Evolutionary conservation across 495 filamentous ascomycete species (phyloP).

Genomic region (Chaetomium fimeti): DNA sequence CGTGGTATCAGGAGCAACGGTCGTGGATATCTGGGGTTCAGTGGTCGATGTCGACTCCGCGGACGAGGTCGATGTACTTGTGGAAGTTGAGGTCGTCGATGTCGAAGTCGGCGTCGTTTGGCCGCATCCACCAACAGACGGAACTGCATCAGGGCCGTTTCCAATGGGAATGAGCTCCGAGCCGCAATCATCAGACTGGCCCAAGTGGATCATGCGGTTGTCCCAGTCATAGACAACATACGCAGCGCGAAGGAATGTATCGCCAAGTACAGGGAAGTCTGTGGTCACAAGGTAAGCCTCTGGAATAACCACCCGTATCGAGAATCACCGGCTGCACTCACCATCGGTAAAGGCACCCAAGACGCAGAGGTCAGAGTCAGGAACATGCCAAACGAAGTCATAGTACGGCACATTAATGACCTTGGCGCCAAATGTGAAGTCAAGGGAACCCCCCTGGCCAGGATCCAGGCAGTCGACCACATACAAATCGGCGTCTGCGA

Average conservation of each 20-base stretch:
- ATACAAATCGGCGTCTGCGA: slow-evolving; percentile 52
- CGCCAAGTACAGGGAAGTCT: slow-evolving; percentile 67
- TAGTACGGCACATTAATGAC: slow-evolving; percentile 53
- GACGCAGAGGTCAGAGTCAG: slow-evolving; percentile 24
- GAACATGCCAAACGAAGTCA: slow-evolving; percentile 63
- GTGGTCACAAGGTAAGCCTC: slow-evolving; percentile 37
- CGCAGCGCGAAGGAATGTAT: slow-evolving; percentile 87
- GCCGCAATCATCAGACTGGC: slow-evolving; percentile 50
- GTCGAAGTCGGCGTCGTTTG: slow-evolving; percentile 5
- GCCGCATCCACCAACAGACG: slow-evolving; percentile 20
- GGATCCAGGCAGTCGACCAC: slow-evolving; percentile 61
- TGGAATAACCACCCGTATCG: neutral
- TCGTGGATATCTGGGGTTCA: neutral
- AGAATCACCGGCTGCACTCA: neutral
- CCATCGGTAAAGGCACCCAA: slow-evolving; percentile 54
- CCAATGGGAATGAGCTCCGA: slow-evolving; percentile 30
- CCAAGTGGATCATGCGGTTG: slow-evolving; percentile 84
- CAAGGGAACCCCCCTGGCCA: slow-evolving; percentile 53
- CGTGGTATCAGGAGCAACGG: neutral
- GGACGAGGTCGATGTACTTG: neutral
- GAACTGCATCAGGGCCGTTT: slow-evolving; percentile 28
- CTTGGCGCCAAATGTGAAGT: slow-evolving; percentile 57
- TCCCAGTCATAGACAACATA: slow-evolving; percentile 93
- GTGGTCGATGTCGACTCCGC: neutral
- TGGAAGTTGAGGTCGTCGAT: neutral